Conservation (phyloP, 345 rosid genomes). For the Aquilaria malaccensis region DNA sequence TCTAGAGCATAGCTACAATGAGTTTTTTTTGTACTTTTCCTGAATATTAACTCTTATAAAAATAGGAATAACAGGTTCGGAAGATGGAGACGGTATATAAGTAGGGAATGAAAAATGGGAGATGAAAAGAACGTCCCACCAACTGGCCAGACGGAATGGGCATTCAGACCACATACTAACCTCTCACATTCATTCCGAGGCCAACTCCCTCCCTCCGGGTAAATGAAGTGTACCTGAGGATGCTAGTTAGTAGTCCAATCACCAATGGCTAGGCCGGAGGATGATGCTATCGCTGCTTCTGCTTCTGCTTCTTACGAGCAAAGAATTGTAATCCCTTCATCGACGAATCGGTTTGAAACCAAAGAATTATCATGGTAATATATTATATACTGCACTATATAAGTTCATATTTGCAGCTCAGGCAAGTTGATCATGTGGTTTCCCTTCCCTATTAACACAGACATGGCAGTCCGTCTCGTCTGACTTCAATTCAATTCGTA, state of each 20-base stretch:
- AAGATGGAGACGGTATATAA: no score
- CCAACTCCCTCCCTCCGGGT: constrained; percentile 15
- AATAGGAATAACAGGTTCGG: no score
- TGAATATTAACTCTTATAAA: neutral
- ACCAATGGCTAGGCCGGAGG: constrained; percentile 27
- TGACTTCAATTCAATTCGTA: constrained; percentile 3
- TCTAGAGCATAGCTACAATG: neutral
- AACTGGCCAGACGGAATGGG: constrained; percentile 6
- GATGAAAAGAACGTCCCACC: constrained; percentile 12
- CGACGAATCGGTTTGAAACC: constrained; percentile 39
- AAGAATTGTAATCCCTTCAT: constrained; percentile 42
- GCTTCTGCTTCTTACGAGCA: constrained; percentile 26
- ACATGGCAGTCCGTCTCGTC: no score
- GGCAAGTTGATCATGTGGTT: neutral
- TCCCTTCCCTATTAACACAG: neutral
- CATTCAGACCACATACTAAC: constrained; percentile 48
- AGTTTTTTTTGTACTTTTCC: constrained; percentile 7
- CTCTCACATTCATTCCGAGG: constrained; percentile 33
- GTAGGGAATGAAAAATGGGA: neutral
- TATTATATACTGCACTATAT: neutral
- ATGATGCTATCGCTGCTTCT: constrained; percentile 8
- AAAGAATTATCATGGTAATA: constrained; percentile 57
- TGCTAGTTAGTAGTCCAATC: constrained; percentile 23
- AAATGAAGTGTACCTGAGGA: constrained; percentile 5
- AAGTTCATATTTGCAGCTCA: neutral